Evolutionary conservation across 2,329 filamentous ascomycete species (phyloP).

Genomic region (Aspergillus fumigatiaffinis): DNA sequence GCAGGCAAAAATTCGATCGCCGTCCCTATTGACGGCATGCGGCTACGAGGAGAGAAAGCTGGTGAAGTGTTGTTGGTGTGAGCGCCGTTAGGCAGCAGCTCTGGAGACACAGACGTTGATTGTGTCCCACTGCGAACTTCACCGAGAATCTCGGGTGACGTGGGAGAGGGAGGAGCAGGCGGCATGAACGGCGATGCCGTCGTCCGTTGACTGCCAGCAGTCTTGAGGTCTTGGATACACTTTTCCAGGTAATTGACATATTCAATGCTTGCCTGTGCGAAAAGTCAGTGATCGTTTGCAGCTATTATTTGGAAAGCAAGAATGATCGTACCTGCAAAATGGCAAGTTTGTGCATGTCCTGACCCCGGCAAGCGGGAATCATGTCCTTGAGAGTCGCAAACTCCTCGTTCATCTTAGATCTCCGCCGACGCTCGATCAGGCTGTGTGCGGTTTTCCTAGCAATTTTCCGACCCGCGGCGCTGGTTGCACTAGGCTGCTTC

Average conservation of each 20-base stretch:
- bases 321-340: slow-evolving; percentile 72
- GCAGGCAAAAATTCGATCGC: slow-evolving; percentile 26
- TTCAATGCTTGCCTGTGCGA: slow-evolving; percentile 79
- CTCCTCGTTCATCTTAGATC: slow-evolving; percentile 99
- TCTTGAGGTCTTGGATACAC: slow-evolving; percentile 77
- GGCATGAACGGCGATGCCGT: slow-evolving; percentile 13
- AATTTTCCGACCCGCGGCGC: slow-evolving; percentile 87
- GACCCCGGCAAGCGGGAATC: slow-evolving; percentile 90
- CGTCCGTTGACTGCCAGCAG: slow-evolving; percentile 30
- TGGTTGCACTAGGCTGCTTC: slow-evolving; percentile 72
- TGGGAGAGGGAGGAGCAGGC: slow-evolving; percentile 31
- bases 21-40: slow-evolving; percentile 19
- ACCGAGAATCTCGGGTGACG: slow-evolving; percentile 31
- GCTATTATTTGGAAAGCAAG: slow-evolving; percentile 4
- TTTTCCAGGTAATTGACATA: slow-evolving; percentile 92
- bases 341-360: slow-evolving; percentile 96
- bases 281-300: slow-evolving; percentile 4
- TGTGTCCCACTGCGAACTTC: slow-evolving; percentile 23
- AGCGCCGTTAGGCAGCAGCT: slow-evolving; percentile 21
- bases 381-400: slow-evolving; percentile 89
- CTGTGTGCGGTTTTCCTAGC: slow-evolving; percentile 95
- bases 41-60: slow-evolving; percentile 30
- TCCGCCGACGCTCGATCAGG: slow-evolving; percentile 80
- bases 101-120: slow-evolving; percentile 36
- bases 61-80: slow-evolving; percentile 26